Evolutionary conservation across 1,284 basidiomycete species (phyloP).

Genomic region (Coniophora puteana): DNA sequence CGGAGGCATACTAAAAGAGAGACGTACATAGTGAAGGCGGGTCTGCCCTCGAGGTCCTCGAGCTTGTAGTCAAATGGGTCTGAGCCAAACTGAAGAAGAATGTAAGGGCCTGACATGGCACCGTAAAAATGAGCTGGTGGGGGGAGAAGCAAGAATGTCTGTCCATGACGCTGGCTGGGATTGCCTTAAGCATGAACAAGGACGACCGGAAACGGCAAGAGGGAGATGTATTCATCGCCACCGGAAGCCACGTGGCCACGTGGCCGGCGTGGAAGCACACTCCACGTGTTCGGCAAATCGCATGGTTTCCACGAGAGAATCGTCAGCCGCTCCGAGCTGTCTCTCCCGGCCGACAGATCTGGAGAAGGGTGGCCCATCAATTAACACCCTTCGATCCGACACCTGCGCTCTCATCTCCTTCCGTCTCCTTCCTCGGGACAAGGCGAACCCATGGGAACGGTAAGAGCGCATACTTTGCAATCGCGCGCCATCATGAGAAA

Average conservation of each 20-base stretch:
- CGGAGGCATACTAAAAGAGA: background rate
- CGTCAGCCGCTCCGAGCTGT: background rate
- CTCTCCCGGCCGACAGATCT: conserved; percentile 1
- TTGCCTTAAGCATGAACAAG: conserved; percentile 33
- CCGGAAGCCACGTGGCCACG: conserved; percentile 20
- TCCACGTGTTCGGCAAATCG: no score
- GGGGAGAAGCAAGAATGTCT: conserved; percentile 12
- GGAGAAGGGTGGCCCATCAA: no score
- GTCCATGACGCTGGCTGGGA: conserved; percentile 4
- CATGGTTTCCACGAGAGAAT: no score
- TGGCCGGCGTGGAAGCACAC: background rate
- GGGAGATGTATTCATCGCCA: conserved; percentile 26
- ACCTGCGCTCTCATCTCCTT: no score
- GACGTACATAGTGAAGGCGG: conserved; percentile 66
- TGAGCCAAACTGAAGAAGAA: conserved; percentile 60
- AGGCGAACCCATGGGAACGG: no score
- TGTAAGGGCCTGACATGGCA: conserved; percentile 37
- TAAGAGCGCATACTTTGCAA: no score
- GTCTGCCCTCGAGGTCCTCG: conserved; percentile 55
- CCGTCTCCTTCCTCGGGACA: no score
- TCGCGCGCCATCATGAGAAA: no score
- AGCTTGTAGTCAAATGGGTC: conserved; percentile 59
- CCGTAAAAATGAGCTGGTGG: conserved; percentile 18
- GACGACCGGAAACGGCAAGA: conserved; percentile 25
- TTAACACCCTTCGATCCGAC: no score